Base-by-base conservation (phyloP, 2,329 filamentous ascomycete species). In the Neopestalotiopsis sp. region DNA sequence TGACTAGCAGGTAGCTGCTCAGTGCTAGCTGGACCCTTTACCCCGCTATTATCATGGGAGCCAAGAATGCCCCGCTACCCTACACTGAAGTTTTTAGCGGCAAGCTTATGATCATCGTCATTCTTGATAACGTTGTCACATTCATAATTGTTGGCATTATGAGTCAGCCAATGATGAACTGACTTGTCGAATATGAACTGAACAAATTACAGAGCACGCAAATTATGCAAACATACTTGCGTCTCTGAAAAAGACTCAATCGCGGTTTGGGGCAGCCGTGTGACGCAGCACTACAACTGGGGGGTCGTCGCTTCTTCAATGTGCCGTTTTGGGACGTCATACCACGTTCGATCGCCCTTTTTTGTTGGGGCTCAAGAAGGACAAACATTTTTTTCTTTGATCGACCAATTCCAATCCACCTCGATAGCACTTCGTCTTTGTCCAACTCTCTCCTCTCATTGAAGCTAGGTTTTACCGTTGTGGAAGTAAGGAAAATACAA, bases 331-430 rank as follows among this genome's bases (percentile, higher is more conserved):
- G 45, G 45, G 45, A 52, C 45, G 45, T 52, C 45, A 52, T 52
- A 52, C 45, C 45, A 52, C 45, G n/a, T 52, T 24, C n/a, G 45
- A 52, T 52, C 45, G 45, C 45, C 45, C 45, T 52, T 52, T 52
- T 49, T 49, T 52, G 17, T 52, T 24, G 45, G 45, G 45, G 45
- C 7, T 38, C 6, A 52, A 52, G 5, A 52, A 52, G 9, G 45
- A 52, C 45, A 24, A 20, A 52, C 17, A 17, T 52, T 52, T 42
- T 45, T 49, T 3, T n/a, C 20, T 17, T 52, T 52, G 45, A n/a
- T 52, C 6, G 45, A 17, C 17, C 20, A n/a, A 45, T 49, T 52
- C n/a, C 14, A 6, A 17, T 20, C 45, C n/a, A n/a, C 45, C 20
- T 52, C 45, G 20, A 52, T 52, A n/a, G 24, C 45, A 52, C 3